A percentile compares a stretch with the other conserved stretches of the same genome.
These are phyloP conservation scores for Tillandsia fasciculata DNA, from an alignment of 176 grass and related monocot genomes.

Conservation along the genomic window DNA sequence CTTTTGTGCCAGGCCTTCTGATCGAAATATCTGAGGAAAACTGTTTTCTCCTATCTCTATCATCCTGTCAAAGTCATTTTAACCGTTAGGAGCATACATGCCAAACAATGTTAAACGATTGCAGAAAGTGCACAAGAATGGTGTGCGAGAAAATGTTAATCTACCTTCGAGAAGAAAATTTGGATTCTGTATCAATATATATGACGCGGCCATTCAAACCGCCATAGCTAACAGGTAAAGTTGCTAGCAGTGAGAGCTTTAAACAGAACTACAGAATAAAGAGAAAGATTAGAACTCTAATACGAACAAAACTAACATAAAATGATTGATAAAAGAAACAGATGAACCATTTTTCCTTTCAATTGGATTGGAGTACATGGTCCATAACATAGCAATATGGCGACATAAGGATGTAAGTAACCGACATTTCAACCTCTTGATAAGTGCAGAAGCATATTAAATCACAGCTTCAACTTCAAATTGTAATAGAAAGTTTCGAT, in stretches of 20 bases:
- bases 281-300: not conserved
- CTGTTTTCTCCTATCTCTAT: conserved; percentile 82
- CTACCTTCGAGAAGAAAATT: conserved; percentile 90
- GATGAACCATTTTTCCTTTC: no score
- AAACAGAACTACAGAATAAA: conserved; percentile 63
- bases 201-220: conserved; percentile 66
- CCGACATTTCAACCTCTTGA: no score
- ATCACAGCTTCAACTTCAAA: no score
- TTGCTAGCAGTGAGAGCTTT: conserved; percentile 72
- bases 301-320: no score
- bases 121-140: conserved; percentile 5
- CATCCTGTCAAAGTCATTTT: conserved; percentile 41
- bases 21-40: conserved; percentile 83
- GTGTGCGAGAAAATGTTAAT: conserved; percentile 2
- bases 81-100: conserved; percentile 9
- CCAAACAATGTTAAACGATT: not conserved
- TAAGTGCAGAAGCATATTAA: no score
- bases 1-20: conserved; percentile 82
- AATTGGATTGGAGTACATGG: no score
- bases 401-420: no score
- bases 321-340: no score
- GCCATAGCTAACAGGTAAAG: conserved; percentile 70
- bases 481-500: no score
- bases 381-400: no score
- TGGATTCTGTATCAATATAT: conserved; percentile 90